These are phyloP conservation scores for Entonaema liquescens DNA, from an alignment of 495 filamentous ascomycete species.

Conservation along the genomic window DNA sequence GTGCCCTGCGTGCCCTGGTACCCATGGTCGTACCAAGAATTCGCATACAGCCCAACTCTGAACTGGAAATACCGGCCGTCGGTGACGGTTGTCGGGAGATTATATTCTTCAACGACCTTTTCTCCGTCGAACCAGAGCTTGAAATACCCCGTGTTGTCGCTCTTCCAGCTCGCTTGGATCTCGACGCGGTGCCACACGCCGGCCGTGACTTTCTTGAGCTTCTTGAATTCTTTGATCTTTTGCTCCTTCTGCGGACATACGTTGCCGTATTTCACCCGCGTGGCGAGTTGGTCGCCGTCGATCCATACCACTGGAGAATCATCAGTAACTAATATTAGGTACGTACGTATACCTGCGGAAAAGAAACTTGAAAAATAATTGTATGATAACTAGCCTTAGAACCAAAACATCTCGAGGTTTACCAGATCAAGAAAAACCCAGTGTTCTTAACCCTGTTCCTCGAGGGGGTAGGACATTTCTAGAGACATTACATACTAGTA, in stretches of 20 bases:
- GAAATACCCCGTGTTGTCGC: constrained; percentile 56
- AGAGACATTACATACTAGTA: too few relatives aligned
- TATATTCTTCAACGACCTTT: constrained; percentile 56
- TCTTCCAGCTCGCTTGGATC: constrained; percentile 60
- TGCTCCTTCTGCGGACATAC: constrained; percentile 49
- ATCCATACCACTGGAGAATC: constrained; percentile 63
- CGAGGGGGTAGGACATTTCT: too few relatives aligned
- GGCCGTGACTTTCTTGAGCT: constrained; percentile 52
- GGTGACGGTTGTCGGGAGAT: constrained; percentile 57
- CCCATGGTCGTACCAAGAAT: constrained; percentile 62
- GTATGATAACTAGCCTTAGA: too few relatives aligned
- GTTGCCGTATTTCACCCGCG: constrained; percentile 58
- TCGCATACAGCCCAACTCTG: constrained; percentile 64
- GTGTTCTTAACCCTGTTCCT: too few relatives aligned
- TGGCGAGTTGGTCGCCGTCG: constrained; percentile 55
- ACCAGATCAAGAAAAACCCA: too few relatives aligned
- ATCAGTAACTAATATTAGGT: too few relatives aligned
- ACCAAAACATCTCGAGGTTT: too few relatives aligned
- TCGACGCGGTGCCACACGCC: constrained; percentile 61
- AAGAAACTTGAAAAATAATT: too few relatives aligned
- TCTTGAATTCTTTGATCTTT: constrained; percentile 44
- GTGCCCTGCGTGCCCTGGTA: constrained; percentile 58
- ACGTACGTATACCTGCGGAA: background rate
- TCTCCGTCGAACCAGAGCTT: constrained; percentile 62
- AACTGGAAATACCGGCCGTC: constrained; percentile 61